Evolutionary conservation across 192 early-diverging fungal genomes (phyloP), one percentile per base, ranked within the genome.

Genomic region (Backusella psychrophila): DNA sequence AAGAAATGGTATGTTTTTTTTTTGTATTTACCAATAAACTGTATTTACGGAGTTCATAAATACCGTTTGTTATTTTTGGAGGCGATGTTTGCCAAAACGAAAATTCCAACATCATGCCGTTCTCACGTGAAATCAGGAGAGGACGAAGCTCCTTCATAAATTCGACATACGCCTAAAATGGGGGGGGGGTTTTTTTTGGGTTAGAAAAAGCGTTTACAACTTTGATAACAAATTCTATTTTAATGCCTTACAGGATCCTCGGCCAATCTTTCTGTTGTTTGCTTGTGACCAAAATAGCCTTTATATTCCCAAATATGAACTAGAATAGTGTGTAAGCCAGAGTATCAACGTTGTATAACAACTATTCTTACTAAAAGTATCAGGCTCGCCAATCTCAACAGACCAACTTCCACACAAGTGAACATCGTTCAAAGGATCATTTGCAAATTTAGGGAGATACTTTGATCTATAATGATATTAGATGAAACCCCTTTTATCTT

Each of bases 291-390:
- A 12, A 86, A 88, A 75, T 98, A 98, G 19, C 95, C 93, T 77
- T 96, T 86, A 86, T 96, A 98, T 81, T 98, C 94, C 96, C 96
- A 98, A 76, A 98, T 90, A 75, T 98, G 96, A 49, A 93, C 93
- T 94, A 3, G 33, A 33, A 33, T 1, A 33, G 33, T 33, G 33
- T 33, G 33, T 33, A 3, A 33, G 33, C 33, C 2, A 33, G 3
- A 33, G 3, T 33, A 33, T 33, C 3, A 33, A 33, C 33, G 2
- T 33, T 33, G 33, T 3, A 33, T 33, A 33, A 31, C 31, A 0
- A 33, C 3, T 33, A 33, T 3, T 2, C 31, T 17, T 89, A 93
- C 92, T 81, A 80, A 92, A 92, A 74, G 92, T 92, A 86, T 98
- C 96, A 63, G 92, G 85, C 21, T 93, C 89, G 11, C 96, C 96